Evolutionary conservation across 164 flowering plant genomes (phyloP), one percentile per base, ranked within the genome.

Genomic region (Magnolia kwangsiensis): DNA sequence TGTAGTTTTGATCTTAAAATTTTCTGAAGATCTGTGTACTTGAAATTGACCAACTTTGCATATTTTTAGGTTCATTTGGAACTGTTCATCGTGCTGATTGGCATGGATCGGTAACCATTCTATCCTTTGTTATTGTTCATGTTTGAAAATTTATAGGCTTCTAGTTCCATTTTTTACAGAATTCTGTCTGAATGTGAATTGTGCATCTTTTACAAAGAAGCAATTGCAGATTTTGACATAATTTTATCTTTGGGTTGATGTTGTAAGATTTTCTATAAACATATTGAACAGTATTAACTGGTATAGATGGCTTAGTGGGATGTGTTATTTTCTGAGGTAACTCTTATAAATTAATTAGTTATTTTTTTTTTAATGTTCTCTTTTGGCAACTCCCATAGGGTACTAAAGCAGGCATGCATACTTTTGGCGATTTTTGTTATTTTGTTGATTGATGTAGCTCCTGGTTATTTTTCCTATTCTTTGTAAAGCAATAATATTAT

Each of bases 11-110:
- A 68, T 37, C 8, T 68, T 5, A 68, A 68, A 37, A 13, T 31
- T 68, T 68, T 27, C 31, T 68, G 49, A 29, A 3, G 69, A 13
- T 55, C 37, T 29, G 13, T 68, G 50, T 45, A 68, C 21, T 29
- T 29, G 71, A 29, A 55, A 16, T 8, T 64, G 19, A 70, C 27
- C 49, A 23, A 50, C 10, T 50, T 5, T 19, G 19, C 7, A 29
- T 67, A 8, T 66, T 75, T 69, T 72, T 92, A 95, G 98, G 98
- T 89, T 96, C 99, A 75, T 96, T 96, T 90, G 99, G 99, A 73
- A 92, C 96, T 74, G 99, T 96, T 31, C 99, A 96, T 84, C 98
- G 90, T 81, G 99, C 98, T 76, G 99, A 96, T 74, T 96, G 98
- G 98, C 85, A 92, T 91, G 98, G 97, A 72, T 92, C 97, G 82